phyloP scores from a whole-genome alignment of 768 basidiomycete genomes.

The Tylopilus intermedius region DNA sequence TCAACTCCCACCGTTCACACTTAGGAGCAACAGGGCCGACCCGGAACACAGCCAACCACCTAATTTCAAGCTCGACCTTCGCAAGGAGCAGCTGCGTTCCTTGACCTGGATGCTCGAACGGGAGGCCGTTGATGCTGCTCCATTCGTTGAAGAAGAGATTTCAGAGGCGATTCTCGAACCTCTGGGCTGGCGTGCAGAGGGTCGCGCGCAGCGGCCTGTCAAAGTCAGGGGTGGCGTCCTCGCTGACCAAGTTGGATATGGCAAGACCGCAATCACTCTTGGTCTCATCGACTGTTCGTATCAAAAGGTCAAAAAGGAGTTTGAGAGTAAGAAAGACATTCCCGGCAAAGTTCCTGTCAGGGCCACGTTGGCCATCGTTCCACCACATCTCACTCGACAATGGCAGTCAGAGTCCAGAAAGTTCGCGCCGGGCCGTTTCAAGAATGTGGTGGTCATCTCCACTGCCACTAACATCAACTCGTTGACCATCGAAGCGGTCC shows the following conservation, averaged over 20 bases:
- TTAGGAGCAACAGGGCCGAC: slow-evolving; percentile 75
- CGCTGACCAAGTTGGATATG: slow-evolving; percentile 95
- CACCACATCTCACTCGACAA: slow-evolving; percentile 84
- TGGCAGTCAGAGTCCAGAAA: slow-evolving; percentile 86
- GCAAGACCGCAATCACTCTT: slow-evolving; percentile 93
- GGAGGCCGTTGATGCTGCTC: slow-evolving; percentile 56
- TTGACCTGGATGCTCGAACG: slow-evolving; percentile 88
- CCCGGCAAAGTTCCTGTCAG: slow-evolving; percentile 69
- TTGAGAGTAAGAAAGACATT: slow-evolving; percentile 42
- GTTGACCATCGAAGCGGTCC: slow-evolving; percentile 65
- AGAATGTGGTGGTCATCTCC: slow-evolving; percentile 57
- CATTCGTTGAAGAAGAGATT: slow-evolving; percentile 92
- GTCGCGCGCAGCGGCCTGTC: slow-evolving; percentile 73
- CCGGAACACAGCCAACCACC: slow-evolving; percentile 70
- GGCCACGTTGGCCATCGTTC: slow-evolving; percentile 81
- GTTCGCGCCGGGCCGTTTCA: slow-evolving; percentile 51
- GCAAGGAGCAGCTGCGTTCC: slow-evolving; percentile 85
- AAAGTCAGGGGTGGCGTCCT: slow-evolving; percentile 83
- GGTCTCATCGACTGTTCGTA: slow-evolving; percentile 76
- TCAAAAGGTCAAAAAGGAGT: slow-evolving; percentile 53
- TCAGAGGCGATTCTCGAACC: slow-evolving; percentile 84
- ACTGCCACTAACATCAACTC: slow-evolving; percentile 68
- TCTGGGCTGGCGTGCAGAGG: slow-evolving; percentile 93
- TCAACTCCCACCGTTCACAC: slow-evolving; percentile 57
- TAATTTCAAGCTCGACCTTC: slow-evolving; percentile 65